Conservation (phyloP, 2,329 filamentous ascomycete species). For the Stachybotrys chartarum region DNA sequence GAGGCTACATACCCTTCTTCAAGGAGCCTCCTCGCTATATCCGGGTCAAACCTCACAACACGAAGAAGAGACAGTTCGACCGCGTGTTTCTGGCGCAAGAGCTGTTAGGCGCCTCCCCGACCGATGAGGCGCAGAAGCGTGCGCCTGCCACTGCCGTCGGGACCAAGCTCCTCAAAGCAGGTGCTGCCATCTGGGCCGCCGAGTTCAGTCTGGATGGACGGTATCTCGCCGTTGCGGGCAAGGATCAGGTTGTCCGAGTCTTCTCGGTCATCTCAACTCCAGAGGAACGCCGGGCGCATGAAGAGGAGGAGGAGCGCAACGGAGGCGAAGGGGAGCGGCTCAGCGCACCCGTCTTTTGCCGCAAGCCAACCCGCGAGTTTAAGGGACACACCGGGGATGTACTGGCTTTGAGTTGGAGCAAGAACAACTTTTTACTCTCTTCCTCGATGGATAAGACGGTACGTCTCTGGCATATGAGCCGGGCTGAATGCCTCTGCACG, state of each 20-base stretch:
- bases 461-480: conserved; percentile 82
- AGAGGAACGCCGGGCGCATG: conserved; percentile 69
- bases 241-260: conserved; percentile 76
- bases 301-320: conserved; percentile 47
- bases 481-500: conserved; percentile 79
- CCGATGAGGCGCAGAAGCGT: conserved; percentile 19
- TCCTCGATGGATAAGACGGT: conserved; percentile 99
- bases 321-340: conserved; percentile 49
- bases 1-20: conserved; percentile 75
- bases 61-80: conserved; percentile 75
- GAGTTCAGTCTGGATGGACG: conserved; percentile 90
- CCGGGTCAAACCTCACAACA: conserved; percentile 73
- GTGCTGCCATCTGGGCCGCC: conserved; percentile 79
- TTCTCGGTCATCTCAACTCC: conserved; percentile 81
- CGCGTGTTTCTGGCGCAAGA: conserved; percentile 89
- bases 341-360: conserved; percentile 84
- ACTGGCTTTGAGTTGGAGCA: conserved; percentile 93
- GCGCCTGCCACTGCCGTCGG: conserved; percentile 28
- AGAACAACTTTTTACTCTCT: conserved; percentile 94
- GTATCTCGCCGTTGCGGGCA: conserved; percentile 86
- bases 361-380: conserved; percentile 72
- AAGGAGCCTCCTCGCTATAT: conserved; percentile 90
- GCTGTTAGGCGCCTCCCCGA: conserved; percentile 53
- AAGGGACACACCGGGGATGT: conserved; percentile 78
- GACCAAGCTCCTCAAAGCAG: conserved; percentile 33